phyloP scores from a whole-genome alignment of 2,329 filamentous ascomycete species.

The Metarhizium album region DNA sequence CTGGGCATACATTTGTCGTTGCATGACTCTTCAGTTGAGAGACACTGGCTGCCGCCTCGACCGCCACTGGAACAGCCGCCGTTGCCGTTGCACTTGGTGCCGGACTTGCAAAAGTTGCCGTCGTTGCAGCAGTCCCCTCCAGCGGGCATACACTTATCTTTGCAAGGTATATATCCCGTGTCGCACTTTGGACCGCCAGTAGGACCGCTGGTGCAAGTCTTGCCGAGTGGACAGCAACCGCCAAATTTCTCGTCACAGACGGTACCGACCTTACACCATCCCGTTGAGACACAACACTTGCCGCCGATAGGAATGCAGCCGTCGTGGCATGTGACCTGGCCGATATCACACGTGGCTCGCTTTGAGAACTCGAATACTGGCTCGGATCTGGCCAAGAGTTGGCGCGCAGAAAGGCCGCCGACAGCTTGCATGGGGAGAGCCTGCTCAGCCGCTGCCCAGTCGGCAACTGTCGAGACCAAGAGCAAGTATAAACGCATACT shows the following conservation, averaged over 20 bases:
- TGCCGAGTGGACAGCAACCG: background rate
- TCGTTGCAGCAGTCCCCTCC: slow-evolving; percentile 2
- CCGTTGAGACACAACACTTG: background rate
- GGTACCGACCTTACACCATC: background rate
- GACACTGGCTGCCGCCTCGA: background rate
- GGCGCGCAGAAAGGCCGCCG: background rate
- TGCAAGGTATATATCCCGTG: background rate
- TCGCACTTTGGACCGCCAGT: background rate
- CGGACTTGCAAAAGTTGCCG: slow-evolving; percentile 1
- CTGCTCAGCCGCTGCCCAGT: background rate
- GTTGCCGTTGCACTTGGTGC: background rate
- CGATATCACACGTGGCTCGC: background rate
- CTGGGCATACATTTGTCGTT: background rate
- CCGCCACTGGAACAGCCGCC: background rate
- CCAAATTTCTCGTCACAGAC: background rate
- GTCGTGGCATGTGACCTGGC: slow-evolving; percentile 1
- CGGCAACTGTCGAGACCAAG: background rate
- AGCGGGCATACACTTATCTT: background rate
- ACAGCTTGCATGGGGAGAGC: background rate
- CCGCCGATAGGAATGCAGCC: slow-evolving; percentile 1
- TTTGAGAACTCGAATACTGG: background rate
- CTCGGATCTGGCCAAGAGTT: background rate
- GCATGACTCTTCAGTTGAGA: background rate
- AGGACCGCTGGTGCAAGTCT: background rate
- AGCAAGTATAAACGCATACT: background rate